Evolutionary conservation across 768 basidiomycete genomes (phyloP), one percentile per base, ranked within the genome.

Genomic region (Rossbeevera mucosa): DNA sequence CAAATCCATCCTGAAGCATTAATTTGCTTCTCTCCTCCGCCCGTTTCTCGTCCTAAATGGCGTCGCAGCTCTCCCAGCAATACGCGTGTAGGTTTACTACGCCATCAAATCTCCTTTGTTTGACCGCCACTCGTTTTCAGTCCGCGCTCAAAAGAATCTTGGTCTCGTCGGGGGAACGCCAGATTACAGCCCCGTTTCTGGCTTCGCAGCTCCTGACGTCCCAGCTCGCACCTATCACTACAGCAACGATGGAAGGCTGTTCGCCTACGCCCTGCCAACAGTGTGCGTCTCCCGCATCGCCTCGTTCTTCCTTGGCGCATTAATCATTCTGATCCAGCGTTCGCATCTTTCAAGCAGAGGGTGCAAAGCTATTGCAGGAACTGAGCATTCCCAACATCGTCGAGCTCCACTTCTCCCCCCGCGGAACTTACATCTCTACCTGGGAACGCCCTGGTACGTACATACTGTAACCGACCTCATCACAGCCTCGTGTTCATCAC

Each of bases 91-190:
- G 74, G 88, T 80, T n/a, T 21, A 5, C 51, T 20, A 49, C 43
- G 5, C 44, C 36, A 36, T 52, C 50, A 14, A 53, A 50, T 44
- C 18, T 25, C 31, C 22, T 43, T 53, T 51, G 50, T 63, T 51
- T 64, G 48, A 65, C 40, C 22, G 29, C 29, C 58, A 46, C 61
- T 46, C 28, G 29, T 48, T 56, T 11, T 8, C 62, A 94, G 93
- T 83, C 76, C 91, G 95, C 69, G 91, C 94, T 41, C 94, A 96
- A 81, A 98, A 96, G 82, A 79, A 81, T 54, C 76, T 95, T 49
- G 91, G 91, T 59, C 82, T 97, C 62, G 82, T 94, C 65, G 79
- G 83, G 55, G 91, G 89, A 46, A 78, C 85, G 9, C 92, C 95
- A 44, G 76, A 80, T 63, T 97, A 93, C 67, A 63, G 72, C 20